Base-by-base conservation (phyloP, 2,329 filamentous ascomycete genomes). In the Stachybotrys elegans region DNA sequence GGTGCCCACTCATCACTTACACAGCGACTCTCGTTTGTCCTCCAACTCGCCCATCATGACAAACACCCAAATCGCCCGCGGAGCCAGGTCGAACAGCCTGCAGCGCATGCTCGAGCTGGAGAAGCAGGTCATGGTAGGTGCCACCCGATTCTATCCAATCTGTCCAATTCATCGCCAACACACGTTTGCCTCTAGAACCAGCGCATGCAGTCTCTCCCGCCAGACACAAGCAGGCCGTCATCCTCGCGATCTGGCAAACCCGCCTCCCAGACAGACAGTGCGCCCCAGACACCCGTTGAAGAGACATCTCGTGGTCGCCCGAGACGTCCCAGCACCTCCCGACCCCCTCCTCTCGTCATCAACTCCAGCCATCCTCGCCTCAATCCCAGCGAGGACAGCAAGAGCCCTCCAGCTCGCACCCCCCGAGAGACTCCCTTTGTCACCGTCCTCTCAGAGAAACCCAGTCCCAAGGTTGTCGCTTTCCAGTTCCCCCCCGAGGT, bases 21-120 rank as follows among this genome's bases (percentile, higher is more conserved):
- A 22, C 13, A 19, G 23, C 27, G 20, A 41, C 21, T 43, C 25
- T 43, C 37, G 6, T 16, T 37, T 32, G 35, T 16, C 35, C 5
- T 31, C 44, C 16, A 27, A 43, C 17, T 12, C 25, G 7, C 42
- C 35, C 32, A n/a, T 23, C 40, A 42, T 31, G 40, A 21, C 19
- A 34, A 34, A n/a, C 17, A 22, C 27, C 40, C 35, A 19, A 48
- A 45, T 49, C 54, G 53, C 27, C 11, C 45, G 35, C n/a, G 22
- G 22, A n/a, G 38, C 6, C 40, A 55, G 56, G 47, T 66, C 67
- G 49, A 70, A 71, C 56, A 78, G 71, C 58, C 71, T 81, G 50
- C 70, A 79, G 58, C 70, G 67, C 47, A 81, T 82, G 78, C 67
- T 81, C 40, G 76, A 81, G 52, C 61, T 81, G 42, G 79, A 82